phyloP scores from a whole-genome alignment of 192 early-diverging fungal genomes.

The Coemansia sp. region DNA sequence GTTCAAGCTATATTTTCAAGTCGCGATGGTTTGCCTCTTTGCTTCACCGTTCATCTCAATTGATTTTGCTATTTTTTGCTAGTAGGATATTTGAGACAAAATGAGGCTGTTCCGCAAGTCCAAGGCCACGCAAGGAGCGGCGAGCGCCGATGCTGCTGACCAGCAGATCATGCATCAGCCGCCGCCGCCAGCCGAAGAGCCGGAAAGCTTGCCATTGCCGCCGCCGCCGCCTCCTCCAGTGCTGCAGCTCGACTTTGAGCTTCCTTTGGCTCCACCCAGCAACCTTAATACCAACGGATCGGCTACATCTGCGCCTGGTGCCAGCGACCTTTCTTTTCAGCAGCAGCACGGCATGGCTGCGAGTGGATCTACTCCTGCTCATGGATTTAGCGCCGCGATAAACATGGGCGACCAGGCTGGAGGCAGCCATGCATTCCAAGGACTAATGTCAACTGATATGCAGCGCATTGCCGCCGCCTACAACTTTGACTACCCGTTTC shows the following conservation, averaged over 20 bases:
- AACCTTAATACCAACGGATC: constrained; percentile 8
- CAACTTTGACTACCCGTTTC: constrained; percentile 20
- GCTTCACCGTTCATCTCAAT: neutral
- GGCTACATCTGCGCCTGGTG: neutral
- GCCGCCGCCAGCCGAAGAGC: neutral
- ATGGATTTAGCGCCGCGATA: neutral
- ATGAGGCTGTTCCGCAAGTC: constrained; percentile 55
- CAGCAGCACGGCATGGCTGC: neutral
- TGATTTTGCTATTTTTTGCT: neutral
- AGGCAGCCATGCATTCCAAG: neutral
- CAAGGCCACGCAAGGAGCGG: constrained; percentile 18
- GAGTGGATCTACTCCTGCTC: neutral
- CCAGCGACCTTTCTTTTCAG: neutral
- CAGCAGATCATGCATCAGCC: neutral
- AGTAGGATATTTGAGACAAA: neutral
- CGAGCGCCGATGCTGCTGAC: neutral
- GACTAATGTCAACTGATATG: neutral
- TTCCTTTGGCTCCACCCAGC: constrained; percentile 21
- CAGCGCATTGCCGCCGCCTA: constrained; percentile 5
- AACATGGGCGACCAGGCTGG: neutral
- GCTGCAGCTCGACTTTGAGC: constrained; percentile 35
- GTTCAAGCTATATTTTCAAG: no score
- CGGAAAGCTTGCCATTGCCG: neutral
- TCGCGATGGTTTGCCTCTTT: no score
- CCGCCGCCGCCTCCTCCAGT: constrained; percentile 30